Conservation (phyloP, 179 eudicot species). For the Monotropa hypopitys region DNA sequence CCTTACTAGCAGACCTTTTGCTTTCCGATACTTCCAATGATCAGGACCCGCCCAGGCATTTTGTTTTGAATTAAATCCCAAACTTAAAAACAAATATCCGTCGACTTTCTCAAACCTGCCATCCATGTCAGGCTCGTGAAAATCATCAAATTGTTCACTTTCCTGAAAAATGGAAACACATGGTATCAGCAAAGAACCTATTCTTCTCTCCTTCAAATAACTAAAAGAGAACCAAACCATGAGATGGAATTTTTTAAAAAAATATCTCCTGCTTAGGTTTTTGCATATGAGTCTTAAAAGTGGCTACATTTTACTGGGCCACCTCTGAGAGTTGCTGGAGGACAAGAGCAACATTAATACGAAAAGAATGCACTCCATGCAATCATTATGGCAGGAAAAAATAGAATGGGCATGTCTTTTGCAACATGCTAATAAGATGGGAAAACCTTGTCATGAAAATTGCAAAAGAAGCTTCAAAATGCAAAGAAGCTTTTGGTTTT, state of each 20-base stretch:
- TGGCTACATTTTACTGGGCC: background rate
- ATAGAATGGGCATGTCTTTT: background rate
- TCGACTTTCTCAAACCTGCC: conserved; percentile 49
- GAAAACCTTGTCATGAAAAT: background rate
- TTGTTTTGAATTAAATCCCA: conserved; percentile 50
- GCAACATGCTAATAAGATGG: background rate
- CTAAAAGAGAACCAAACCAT: background rate
- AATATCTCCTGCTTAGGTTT: background rate
- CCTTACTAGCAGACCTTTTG: conserved; percentile 33
- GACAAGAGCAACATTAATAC: background rate
- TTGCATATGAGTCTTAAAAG: background rate
- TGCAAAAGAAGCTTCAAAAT: background rate
- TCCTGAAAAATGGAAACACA: conserved; percentile 30
- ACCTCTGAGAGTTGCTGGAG: background rate
- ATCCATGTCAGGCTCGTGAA: conserved; percentile 29
- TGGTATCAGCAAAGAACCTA: background rate
- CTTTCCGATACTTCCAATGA: conserved; percentile 83
- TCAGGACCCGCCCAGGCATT: conserved; percentile 99
- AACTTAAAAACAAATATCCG: conserved; percentile 44
- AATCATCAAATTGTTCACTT: conserved; percentile 22
- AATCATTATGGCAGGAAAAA: background rate
- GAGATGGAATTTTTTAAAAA: background rate
- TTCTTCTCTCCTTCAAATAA: background rate
- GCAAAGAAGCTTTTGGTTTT: background rate
- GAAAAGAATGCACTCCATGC: background rate